These are phyloP conservation scores for Aureobasidium sp. DNA, from an alignment of 2,329 filamentous ascomycete genomes.

Conservation along the genomic window DNA sequence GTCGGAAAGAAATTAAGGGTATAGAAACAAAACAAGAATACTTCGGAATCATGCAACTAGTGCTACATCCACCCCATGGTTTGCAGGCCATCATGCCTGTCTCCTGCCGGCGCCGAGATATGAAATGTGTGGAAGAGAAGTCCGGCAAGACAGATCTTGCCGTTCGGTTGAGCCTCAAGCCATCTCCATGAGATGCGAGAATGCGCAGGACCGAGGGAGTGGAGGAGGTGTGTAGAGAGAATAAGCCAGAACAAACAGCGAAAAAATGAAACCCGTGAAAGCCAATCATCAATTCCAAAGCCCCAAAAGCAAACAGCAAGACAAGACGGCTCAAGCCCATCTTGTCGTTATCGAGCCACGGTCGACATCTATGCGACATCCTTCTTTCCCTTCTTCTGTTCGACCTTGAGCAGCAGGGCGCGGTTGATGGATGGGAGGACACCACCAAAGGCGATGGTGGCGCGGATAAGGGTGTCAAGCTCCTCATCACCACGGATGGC, in stretches of 20 bases:
- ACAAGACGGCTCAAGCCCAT: neutral
- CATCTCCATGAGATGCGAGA: neutral
- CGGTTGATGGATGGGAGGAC: constrained; percentile 98
- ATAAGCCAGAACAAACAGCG: constrained; percentile 2
- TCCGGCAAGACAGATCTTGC: neutral
- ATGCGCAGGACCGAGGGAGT: neutral
- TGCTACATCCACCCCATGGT: constrained; percentile 7
- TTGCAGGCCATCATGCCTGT: constrained; percentile 1
- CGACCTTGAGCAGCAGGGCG: constrained; percentile 87
- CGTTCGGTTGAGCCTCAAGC: neutral
- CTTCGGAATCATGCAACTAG: constrained; percentile 13
- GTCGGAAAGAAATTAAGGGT: constrained; percentile 1
- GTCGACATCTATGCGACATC: neutral
- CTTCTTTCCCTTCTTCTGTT: constrained; percentile 83
- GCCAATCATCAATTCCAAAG: constrained; percentile 14
- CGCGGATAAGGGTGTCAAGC: constrained; percentile 92
- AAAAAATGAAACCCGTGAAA: constrained; percentile 12
- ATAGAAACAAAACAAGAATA: constrained; percentile 9
- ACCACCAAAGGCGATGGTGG: constrained; percentile 97
- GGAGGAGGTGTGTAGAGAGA: neutral
- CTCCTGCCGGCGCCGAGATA: constrained; percentile 10
- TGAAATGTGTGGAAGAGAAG: neutral
- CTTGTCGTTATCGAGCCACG: neutral
- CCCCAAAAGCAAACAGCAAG: neutral
- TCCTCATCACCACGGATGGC: constrained; percentile 98